Evolutionary conservation across 768 basidiomycete genomes (phyloP).

Genomic region (Leccinum boreale): DNA sequence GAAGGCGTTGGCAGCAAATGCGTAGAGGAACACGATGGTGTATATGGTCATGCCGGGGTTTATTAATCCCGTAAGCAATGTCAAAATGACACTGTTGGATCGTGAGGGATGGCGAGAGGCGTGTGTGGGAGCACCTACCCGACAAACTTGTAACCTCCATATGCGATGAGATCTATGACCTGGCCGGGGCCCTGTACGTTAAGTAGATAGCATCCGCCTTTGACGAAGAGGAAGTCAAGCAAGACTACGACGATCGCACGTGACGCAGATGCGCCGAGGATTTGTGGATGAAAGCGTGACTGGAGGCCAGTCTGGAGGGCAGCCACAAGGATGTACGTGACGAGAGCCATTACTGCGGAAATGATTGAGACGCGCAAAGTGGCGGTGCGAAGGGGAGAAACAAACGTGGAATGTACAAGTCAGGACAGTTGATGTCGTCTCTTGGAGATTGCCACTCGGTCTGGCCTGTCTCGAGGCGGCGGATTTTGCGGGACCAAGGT

Average conservation of each 20-base stretch:
- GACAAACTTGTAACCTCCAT: constrained; percentile 97
- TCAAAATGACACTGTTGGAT: constrained; percentile 71
- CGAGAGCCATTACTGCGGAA: constrained; percentile 82
- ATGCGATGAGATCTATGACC: constrained; percentile 82
- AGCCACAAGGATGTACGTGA: constrained; percentile 90
- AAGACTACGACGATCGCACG: constrained; percentile 82
- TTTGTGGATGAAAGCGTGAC: constrained; percentile 80
- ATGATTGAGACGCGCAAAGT: constrained; percentile 9
- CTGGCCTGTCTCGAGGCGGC: constrained; percentile 56
- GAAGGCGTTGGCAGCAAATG: constrained; percentile 86
- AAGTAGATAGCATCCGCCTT: constrained; percentile 89
- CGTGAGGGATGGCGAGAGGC: neutral
- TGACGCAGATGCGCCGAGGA: constrained; percentile 83
- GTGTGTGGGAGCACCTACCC: constrained; percentile 50
- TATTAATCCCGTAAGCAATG: constrained; percentile 70
- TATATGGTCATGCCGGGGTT: constrained; percentile 61
- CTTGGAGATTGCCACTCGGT: constrained; percentile 85
- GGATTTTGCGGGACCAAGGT: constrained; percentile 75
- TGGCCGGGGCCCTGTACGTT: constrained; percentile 75
- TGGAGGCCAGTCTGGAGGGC: constrained; percentile 83
- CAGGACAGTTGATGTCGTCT: constrained; percentile 94
- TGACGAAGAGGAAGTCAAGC: constrained; percentile 86
- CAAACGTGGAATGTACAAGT: constrained; percentile 92
- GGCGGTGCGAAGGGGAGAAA: constrained; percentile 1
- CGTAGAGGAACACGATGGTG: constrained; percentile 74